phyloP scores from a whole-genome alignment of 176 grass and related monocot genomes.

The Musa troglodytarum region DNA sequence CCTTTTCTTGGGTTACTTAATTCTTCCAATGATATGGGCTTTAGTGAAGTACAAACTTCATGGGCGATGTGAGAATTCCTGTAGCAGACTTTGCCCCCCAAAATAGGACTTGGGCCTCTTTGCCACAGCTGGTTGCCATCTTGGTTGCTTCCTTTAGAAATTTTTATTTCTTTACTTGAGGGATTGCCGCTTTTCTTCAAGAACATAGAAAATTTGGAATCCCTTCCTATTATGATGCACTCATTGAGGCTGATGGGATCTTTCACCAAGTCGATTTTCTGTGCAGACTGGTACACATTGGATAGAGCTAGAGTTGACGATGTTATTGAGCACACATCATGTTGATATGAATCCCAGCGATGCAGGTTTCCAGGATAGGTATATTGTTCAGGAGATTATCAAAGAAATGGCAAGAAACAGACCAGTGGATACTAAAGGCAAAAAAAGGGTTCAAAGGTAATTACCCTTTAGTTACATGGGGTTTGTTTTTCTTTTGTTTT shows the following conservation, averaged over 20 bases:
- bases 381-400: slow-evolving; percentile 98
- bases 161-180: not conserved
- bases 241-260: no score
- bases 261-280: not conserved
- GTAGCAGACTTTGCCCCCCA: not conserved
- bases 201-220: no score
- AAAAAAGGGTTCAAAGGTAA: slow-evolving; percentile 91
- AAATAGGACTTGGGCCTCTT: not conserved
- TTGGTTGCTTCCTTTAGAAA: not conserved
- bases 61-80: not conserved
- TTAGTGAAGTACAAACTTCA: not conserved
- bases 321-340: slow-evolving; percentile 74
- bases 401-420: slow-evolving; percentile 97
- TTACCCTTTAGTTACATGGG: not conserved
- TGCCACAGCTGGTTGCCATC: not conserved
- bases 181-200: no score
- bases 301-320: slow-evolving; percentile 70
- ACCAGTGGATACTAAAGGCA: slow-evolving; percentile 74
- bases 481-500: not conserved
- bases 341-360: slow-evolving; percentile 96
- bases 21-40: not conserved
- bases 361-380: slow-evolving; percentile 93
- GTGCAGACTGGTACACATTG: slow-evolving; percentile 64
- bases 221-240: no score
- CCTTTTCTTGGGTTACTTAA: not conserved